These are phyloP conservation scores for Solanum corneliomulleri DNA, from an alignment of 257 asterid species.

Conservation along the genomic window DNA sequence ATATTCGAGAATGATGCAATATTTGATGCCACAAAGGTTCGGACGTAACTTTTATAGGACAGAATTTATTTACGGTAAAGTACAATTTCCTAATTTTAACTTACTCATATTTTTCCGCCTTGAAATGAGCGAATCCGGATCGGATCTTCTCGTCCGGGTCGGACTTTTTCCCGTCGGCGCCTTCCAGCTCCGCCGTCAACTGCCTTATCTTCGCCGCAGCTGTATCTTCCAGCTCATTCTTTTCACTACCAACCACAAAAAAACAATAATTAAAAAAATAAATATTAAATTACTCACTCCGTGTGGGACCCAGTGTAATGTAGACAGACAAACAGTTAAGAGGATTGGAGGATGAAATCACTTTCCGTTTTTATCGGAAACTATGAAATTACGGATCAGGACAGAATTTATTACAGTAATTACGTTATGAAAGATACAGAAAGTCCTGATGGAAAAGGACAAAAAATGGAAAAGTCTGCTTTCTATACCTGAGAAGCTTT, in stretches of 20 bases:
- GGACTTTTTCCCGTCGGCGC: conserved; percentile 6
- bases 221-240: conserved; percentile 42
- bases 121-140: conserved; percentile 56
- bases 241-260: conserved; percentile 30
- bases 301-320: conserved; percentile 9
- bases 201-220: conserved; percentile 67
- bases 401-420: neutral
- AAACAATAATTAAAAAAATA: neutral
- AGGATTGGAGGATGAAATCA: neutral
- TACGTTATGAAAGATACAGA: neutral
- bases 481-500: conserved; percentile 61
- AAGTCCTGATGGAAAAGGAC: neutral
- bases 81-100: neutral
- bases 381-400: conserved; percentile 21
- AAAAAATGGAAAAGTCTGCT: neutral
- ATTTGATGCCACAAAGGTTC: neutral
- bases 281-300: neutral
- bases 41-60: neutral
- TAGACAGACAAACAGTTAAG: neutral
- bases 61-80: neutral
- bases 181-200: conserved; percentile 55
- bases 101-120: conserved; percentile 42
- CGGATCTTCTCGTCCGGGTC: conserved; percentile 55
- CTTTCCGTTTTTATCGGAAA: neutral
- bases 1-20: conserved; percentile 14